Evolutionary conservation across 805 yeast genomes (phyloP), one percentile per base, ranked within the genome.

Genomic region (Cyberlindnera maritima): DNA sequence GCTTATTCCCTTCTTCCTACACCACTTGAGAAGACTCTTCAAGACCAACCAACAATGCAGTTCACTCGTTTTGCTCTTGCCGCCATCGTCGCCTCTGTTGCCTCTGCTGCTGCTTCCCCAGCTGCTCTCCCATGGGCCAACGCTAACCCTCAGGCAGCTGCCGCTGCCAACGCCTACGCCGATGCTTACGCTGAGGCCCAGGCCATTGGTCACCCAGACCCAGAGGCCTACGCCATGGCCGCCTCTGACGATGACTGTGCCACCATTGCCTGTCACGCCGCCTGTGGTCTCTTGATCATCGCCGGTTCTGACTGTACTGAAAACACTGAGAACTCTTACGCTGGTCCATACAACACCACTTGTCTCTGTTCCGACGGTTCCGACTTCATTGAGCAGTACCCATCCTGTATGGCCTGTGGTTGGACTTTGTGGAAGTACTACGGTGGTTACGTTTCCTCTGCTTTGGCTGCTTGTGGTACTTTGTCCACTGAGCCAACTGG

Each of bases 401-500:
- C 55, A 19, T 53, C 53, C 5, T 67, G 72, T 58, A 57, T 67
- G 47, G 66, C 60, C 28, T 67, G 72, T 58, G 72, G 71, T 38
- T 67, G 70, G 71, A 67, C 70, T 46, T 50, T 67, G 43, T 67
- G 66, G 67, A 49, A 57, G 28, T 63, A 66, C 54, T 67, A 67
- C 53, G 62, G 61, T 21, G 42, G 52, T 2, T 65, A 53, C 55
- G 58, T 67, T 38, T 44, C 58, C 6, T 50, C 57, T 15, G 63
- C 69, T 9, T 47, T 65, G 39, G 58, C 51, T 18, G 61, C 50
- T 23, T 66, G 70, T 55, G 41, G 50, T 21, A 48, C 53, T n/a
- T 25, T 54, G 17, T 52, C 62, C 15, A 56, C 65, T 32, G 55
- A 58, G 25, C 69, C 70, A 55, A 53, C 57, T 36, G 57, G 57